Percentiles rank a stretch among this genome's conserved stretches.
Evolutionary conservation across 805 yeast species (phyloP).

Genomic region (Candida patagonica): DNA sequence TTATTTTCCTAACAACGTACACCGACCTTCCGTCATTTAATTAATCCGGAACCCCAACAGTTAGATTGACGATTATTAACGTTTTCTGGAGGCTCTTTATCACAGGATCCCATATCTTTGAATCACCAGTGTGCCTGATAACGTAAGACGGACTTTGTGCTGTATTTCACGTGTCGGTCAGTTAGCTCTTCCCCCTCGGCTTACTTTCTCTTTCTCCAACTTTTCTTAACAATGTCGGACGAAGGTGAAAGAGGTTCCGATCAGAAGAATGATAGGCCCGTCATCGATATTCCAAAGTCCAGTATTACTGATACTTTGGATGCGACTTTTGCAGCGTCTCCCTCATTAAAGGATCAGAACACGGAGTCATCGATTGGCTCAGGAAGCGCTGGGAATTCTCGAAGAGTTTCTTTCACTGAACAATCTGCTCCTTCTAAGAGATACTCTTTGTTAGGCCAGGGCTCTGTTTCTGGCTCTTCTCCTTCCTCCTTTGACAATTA

Average conservation of each 20-base stretch:
- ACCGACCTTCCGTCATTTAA: no score
- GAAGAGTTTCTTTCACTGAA: neutral
- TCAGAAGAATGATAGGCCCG: neutral
- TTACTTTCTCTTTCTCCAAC: no score
- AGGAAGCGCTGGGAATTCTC: neutral
- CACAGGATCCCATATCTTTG: no score
- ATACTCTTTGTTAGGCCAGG: neutral
- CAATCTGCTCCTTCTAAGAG: neutral
- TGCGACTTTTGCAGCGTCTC: neutral
- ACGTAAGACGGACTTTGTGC: no score
- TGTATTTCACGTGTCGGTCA: neutral
- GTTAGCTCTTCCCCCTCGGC: neutral
- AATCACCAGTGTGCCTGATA: no score
- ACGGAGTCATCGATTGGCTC: neutral
- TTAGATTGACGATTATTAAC: no score
- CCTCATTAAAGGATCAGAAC: neutral
- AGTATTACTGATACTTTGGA: conserved; percentile 3
- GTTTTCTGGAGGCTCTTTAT: no score
- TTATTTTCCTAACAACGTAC: no score
- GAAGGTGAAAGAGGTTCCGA: neutral
- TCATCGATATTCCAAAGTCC: neutral
- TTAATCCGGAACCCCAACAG: no score
- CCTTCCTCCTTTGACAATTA: neutral
- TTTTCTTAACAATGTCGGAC: no score
- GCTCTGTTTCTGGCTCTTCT: neutral